Base-by-base conservation (phyloP, 2,329 filamentous ascomycete species). In the Rasamsonia emersonii region DNA sequence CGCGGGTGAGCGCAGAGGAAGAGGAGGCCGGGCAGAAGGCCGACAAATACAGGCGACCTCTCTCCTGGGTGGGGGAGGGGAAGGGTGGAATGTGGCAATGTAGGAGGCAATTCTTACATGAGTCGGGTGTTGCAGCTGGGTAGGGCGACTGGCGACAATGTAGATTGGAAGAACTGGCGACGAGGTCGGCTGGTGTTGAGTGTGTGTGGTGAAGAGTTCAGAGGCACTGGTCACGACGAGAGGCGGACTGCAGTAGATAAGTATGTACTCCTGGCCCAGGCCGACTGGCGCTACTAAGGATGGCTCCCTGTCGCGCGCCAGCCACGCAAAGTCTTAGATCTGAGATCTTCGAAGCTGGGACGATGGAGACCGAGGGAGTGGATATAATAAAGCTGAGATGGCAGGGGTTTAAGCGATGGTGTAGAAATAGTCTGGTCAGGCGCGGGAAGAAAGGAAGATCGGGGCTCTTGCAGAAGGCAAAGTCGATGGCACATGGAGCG, bases 281-380 rank as follows among this genome's bases (percentile, higher is more conserved):
- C 25, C 35, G 28, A 19, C 30, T 16, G 32, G 32, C 30, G 34
- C 30, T 34, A 28, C 33, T 32, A 36, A 33, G 34, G 32, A 30
- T 28, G 16, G 16, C n/a, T n/a, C 21, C 20, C 6, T 29, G 28
- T 25, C 29, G 28, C 20, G 16, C 25, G 33, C 18, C 28, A 37
- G 24, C 25, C 26, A 33, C 16, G 32, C 36, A 24, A 37, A 40
- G 30, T 35, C 24, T 30, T 28, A 44, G 43, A 46, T 46, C 43
- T 46, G 32, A 44, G 43, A 44, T 44, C 41, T 43, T 44, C 43
- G 43, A 35, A 33, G 35, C 38, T 44, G 41, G 40, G 33, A 34
- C 28, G 28, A 35, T 26, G 32, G 33, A 32, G 26, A 32, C 24
- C 32, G 25, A 27, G 18, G 21, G 19, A 24, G 36, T 38, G 36